Percentiles rank a stretch among this genome's conserved stretches.
These are phyloP conservation scores for Solanum chacoense DNA, from an alignment of 305 asterid species.

Conservation along the genomic window DNA sequence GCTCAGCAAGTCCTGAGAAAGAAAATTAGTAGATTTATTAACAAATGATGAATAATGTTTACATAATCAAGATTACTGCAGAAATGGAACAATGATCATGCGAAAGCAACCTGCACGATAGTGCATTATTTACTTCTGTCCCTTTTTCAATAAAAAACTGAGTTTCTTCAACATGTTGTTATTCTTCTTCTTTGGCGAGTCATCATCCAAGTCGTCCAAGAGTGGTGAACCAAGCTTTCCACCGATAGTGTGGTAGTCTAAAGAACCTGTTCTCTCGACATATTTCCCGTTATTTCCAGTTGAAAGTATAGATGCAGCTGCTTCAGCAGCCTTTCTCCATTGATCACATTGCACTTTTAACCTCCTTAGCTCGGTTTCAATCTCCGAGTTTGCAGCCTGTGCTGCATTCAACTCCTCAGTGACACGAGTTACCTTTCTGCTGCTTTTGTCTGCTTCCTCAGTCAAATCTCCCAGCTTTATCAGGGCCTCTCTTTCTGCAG, in stretches of 20 bases:
- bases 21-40: background rate
- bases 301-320: slow-evolving; percentile 77
- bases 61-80: background rate
- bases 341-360: slow-evolving; percentile 85
- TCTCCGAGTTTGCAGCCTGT: slow-evolving; percentile 50
- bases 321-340: slow-evolving; percentile 97
- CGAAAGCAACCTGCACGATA: slow-evolving; percentile 10
- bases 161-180: slow-evolving; percentile 66
- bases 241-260: slow-evolving; percentile 54
- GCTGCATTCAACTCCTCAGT: slow-evolving; percentile 67
- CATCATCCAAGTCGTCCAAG: slow-evolving; percentile 59
- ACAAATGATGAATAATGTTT: background rate
- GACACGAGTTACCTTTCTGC: slow-evolving; percentile 39
- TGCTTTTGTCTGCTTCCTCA: slow-evolving; percentile 68
- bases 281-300: slow-evolving; percentile 44
- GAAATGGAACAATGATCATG: background rate
- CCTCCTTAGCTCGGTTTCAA: slow-evolving; percentile 72
- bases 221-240: slow-evolving; percentile 53
- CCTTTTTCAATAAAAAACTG: slow-evolving; percentile 66
- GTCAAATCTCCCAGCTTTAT: slow-evolving; percentile 48
- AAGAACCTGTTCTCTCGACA: slow-evolving; percentile 43
- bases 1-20: background rate
- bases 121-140: slow-evolving; percentile 39
- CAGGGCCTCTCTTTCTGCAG: slow-evolving; percentile 54
- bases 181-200: slow-evolving; percentile 67